Conservation (phyloP, 164 flowering plant species). For the Cinnamomum micranthum region DNA sequence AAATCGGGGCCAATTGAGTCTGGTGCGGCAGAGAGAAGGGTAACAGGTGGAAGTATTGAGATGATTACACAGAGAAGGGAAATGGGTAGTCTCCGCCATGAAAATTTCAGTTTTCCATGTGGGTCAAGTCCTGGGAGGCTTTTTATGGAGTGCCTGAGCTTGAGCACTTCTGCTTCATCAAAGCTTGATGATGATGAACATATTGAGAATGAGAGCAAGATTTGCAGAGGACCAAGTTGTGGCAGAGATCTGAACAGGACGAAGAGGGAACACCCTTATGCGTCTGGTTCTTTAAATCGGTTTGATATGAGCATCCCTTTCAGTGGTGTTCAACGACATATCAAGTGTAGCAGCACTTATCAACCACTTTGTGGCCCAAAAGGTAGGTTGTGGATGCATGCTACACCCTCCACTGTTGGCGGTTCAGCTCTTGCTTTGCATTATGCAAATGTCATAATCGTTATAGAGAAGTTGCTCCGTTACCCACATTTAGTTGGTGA, state of each 20-base stretch:
- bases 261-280: conserved; percentile 30
- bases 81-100: conserved; percentile 30
- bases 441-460: conserved; percentile 89
- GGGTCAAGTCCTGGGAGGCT: conserved; percentile 71
- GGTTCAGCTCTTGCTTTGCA: conserved; percentile 93
- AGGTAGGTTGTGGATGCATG: conserved; percentile 43
- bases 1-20: conserved; percentile 36
- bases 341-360: conserved; percentile 15
- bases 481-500: conserved; percentile 97
- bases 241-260: conserved; percentile 22
- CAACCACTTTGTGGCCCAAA: conserved; percentile 40
- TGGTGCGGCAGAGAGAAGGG: conserved; percentile 23
- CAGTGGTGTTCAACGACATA: conserved; percentile 35
- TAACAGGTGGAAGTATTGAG: conserved; percentile 22
- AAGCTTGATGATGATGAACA: conserved; percentile 47
- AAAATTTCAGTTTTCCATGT: conserved; percentile 63
- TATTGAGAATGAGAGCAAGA: conserved; percentile 42
- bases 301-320: conserved; percentile 24
- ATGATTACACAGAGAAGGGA: conserved; percentile 31
- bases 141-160: conserved; percentile 78
- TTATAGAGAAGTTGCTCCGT: conserved; percentile 82
- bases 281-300: conserved; percentile 30
- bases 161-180: conserved; percentile 58
- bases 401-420: conserved; percentile 72
- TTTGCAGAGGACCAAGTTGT: conserved; percentile 38